Evolutionary conservation across 345 rosid genomes (phyloP), one percentile per base, ranked within the genome.

Genomic region (Bruguiera gymnorhiza): DNA sequence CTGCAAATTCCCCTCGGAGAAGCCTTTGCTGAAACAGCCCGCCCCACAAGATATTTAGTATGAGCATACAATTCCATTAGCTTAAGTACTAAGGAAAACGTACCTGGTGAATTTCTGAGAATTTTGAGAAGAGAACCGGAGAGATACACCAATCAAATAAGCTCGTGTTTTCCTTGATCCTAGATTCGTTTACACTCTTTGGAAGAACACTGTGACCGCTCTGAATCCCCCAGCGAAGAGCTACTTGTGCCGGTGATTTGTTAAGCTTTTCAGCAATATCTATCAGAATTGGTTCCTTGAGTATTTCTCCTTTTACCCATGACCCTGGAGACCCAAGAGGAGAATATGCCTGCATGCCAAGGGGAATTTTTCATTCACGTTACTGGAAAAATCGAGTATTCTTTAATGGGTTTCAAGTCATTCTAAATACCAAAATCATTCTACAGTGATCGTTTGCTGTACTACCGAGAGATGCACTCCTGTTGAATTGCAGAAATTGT

Each of bases 201-300:
- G 91, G 91, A 69, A 85, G 87, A 52, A 85, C 75, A 43, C 84
- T 80, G 75, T 87, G 89, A 63, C 81, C 84, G 5, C 79, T 71
- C 76, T 87, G 89, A 57, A 85, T 78, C 9, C 91, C 89, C 91
- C 91, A 82, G 0, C 83, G 81, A 58, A 85, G 76, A 21, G 91
- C 86, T 30, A 85, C 79, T 59, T 85, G 91, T 54, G 87, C 89
- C 5, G 84, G 86, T 6, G 89, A 82, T 62, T 85, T 87, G 68
- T 79, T 72, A 32, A 80, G 79, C 54, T 85, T 77, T 29, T 77
- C 79, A 0, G 87, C 85, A 60, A 76, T 72, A 70, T 85, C 84
- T 36, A 71, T 24, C 75, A 87, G 62, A 30, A 71, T 63, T 2
- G 86, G 81, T 56, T 87, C 87, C 71, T 80, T 80, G 71, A 85